Conservation (phyloP, 176 grass and related monocot genomes). For the Elaeis guineensis region DNA sequence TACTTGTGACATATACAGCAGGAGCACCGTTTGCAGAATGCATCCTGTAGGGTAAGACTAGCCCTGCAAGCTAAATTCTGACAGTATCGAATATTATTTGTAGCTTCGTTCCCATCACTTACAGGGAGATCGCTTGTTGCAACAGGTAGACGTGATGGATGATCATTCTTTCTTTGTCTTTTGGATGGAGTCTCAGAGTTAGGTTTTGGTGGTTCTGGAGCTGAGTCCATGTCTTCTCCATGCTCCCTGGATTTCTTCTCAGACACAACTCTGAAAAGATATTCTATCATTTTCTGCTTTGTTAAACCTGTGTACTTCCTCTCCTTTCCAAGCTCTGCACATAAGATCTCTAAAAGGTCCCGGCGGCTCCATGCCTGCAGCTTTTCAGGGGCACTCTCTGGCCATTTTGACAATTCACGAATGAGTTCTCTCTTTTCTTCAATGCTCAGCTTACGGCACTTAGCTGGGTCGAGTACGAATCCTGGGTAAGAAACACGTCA, state of each 20-base stretch:
- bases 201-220: constrained; percentile 29
- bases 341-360: constrained; percentile 95
- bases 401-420: constrained; percentile 66
- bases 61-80: constrained; percentile 86
- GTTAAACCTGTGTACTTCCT: constrained; percentile 94
- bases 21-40: constrained; percentile 91
- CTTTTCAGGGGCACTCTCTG: constrained; percentile 66
- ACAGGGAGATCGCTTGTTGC: constrained; percentile 26
- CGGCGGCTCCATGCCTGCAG: constrained; percentile 76
- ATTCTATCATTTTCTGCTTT: constrained; percentile 90
- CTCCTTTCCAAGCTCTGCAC: constrained; percentile 89
- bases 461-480: constrained; percentile 55
- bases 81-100: constrained; percentile 41
- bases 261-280: constrained; percentile 76
- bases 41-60: constrained; percentile 47
- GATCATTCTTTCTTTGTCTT: constrained; percentile 71
- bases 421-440: constrained; percentile 79
- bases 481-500: constrained; percentile 32
- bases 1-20: constrained; percentile 91
- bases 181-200: constrained; percentile 56
- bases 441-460: constrained; percentile 65
- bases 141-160: constrained; percentile 49
- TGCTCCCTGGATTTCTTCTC: constrained; percentile 48
- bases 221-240: constrained; percentile 42
- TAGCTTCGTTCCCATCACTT: constrained; percentile 31